Conservation (phyloP, 2,329 filamentous ascomycete genomes). For the Colletotrichum chrysophilum region DNA sequence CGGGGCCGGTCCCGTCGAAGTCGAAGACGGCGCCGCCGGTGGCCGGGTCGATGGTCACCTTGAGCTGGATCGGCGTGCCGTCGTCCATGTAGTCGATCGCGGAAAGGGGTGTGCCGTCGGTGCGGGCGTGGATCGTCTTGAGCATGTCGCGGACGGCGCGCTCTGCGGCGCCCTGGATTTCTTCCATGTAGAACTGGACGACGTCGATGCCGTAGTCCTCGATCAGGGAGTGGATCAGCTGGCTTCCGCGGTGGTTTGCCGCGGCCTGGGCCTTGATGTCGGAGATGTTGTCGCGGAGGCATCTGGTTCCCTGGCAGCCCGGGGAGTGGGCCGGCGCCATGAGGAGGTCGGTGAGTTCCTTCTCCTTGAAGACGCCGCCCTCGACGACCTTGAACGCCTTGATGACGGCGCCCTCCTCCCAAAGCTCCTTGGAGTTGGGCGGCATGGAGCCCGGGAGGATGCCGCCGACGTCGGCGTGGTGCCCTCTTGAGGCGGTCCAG, state of each 20-base stretch:
- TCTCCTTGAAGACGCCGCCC: constrained; percentile 79
- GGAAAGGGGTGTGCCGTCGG: constrained; percentile 72
- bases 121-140: constrained; percentile 72
- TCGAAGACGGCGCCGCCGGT: constrained; percentile 77
- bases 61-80: constrained; percentile 77
- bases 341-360: constrained; percentile 73
- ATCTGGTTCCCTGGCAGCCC: constrained; percentile 80
- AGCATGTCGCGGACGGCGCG: constrained; percentile 75
- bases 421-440: constrained; percentile 70
- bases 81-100: constrained; percentile 89
- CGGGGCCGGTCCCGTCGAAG: constrained; percentile 33
- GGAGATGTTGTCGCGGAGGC: constrained; percentile 82
- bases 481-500: constrained; percentile 70
- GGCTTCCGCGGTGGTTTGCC: constrained; percentile 85
- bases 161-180: constrained; percentile 83
- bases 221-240: constrained; percentile 73
- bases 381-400: constrained; percentile 75
- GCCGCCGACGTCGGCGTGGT: constrained; percentile 80
- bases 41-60: constrained; percentile 74
- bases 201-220: constrained; percentile 74
- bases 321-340: constrained; percentile 76
- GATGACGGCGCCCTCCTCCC: constrained; percentile 69
- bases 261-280: constrained; percentile 88
- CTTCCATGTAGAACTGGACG: constrained; percentile 74
- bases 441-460: constrained; percentile 86